Evolutionary conservation across 139 green algal species (phyloP), one percentile per base, ranked within the genome.

Genomic region (Chlamydomonas schloesseri): DNA sequence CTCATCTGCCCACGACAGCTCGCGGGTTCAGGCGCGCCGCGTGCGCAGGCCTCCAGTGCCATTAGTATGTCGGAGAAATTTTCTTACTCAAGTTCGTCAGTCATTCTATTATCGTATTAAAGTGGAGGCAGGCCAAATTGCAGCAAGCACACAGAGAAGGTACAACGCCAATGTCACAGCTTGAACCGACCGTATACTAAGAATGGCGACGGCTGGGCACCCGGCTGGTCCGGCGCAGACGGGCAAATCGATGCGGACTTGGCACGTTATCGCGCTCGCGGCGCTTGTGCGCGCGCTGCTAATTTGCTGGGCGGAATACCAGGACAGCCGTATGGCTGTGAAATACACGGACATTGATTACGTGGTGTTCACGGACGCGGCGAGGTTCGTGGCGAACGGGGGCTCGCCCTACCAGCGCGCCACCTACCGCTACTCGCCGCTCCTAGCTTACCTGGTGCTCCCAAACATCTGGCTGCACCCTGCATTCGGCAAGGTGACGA

Each of bases 291-390:
- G 65, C 21, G 47, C 47, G 13, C 31, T 1, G 24, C 69, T 89
- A 1, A 36, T 96, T 18, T 83, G 95, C 15, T 96, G 88, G 62
- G 92, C 93, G 31, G 47, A 85, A n/a, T 92, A 91, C 74, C 96
- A 98, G 88, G 96, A 98, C 88, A 67, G 47, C 0, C 26, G 91
- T 13, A 68, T 93, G 6, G 13, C 88, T 0, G 94, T 98, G 18
- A 95, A 93, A 57, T 99, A 98, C 88, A 99, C 97, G 0, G 97
- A 99, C 76, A 95, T 99, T 21, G 97, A 99, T 85, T 99, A 98
- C 75, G 62, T 86, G 68, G 94, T 79, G 64, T 97, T 94, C 69
- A 93, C 85, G 26, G 92, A 93, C 87, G 93, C 87, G 5, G 88
- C 89, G 0, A 42, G 73, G 1, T 91, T 89, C 46, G 87, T 97